phyloP scores from a whole-genome alignment of 1,284 basidiomycete genomes.

The Thelephora terrestris region DNA sequence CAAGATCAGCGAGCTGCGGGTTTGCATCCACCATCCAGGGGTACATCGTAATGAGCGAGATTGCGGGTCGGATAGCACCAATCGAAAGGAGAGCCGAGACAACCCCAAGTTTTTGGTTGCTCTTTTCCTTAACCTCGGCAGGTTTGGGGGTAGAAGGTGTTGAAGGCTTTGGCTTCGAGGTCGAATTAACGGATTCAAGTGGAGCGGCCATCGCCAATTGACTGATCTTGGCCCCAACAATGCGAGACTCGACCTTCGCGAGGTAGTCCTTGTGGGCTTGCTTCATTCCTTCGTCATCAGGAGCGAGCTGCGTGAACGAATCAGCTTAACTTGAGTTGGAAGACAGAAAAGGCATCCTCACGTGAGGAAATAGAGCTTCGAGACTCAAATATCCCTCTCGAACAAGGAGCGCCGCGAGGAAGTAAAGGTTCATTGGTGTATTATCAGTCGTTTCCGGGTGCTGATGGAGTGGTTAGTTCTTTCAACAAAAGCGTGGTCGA shows the following conservation, averaged over 20 bases:
- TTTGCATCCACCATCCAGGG: conserved; percentile 82
- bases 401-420: conserved; percentile 82
- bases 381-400: conserved; percentile 80
- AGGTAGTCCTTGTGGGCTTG: conserved; percentile 59
- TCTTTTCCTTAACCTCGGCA: conserved; percentile 38
- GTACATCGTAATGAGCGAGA: conserved; percentile 74
- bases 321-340: conserved; percentile 3
- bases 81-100: conserved; percentile 77
- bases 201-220: conserved; percentile 87
- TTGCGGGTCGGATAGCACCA: conserved; percentile 71
- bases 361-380: conserved; percentile 82
- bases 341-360: conserved; percentile 27
- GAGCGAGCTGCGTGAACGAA: conserved; percentile 47
- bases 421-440: conserved; percentile 67
- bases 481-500: conserved; percentile 5
- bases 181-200: conserved; percentile 46
- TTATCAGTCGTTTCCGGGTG: conserved; percentile 44
- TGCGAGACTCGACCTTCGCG: conserved; percentile 53
- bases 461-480: conserved; percentile 26
- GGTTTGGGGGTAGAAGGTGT: conserved; percentile 32
- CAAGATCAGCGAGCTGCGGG: conserved; percentile 76
- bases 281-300: conserved; percentile 68
- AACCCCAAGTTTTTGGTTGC: conserved; percentile 79
- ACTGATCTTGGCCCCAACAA: conserved; percentile 62
- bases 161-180: conserved; percentile 17